Percentiles rank a stretch among this genome's conserved stretches.
phyloP scores from a whole-genome alignment of 1,284 basidiomycete species.

The Austroboletus sp. region DNA sequence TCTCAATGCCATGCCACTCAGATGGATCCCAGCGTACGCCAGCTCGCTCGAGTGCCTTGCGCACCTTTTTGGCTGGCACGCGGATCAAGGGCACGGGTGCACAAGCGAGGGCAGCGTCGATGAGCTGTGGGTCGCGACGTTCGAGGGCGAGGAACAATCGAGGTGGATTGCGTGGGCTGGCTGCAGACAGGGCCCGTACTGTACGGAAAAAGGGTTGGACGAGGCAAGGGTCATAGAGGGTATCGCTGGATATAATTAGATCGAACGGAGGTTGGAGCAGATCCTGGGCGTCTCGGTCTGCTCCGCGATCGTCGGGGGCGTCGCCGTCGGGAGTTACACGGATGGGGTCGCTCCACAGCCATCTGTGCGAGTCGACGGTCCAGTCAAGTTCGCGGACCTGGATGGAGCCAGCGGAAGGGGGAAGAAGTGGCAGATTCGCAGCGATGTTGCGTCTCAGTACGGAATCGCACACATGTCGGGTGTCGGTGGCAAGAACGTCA shows the following conservation, averaged over 20 bases:
- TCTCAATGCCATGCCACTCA: constrained; percentile 72
- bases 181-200: constrained; percentile 47
- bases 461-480: constrained; percentile 56
- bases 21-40: constrained; percentile 54
- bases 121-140: constrained; percentile 63
- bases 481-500: constrained; percentile 76
- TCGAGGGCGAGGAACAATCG: constrained; percentile 70
- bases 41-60: constrained; percentile 54
- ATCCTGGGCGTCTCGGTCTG: background rate
- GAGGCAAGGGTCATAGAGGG: constrained; percentile 65
- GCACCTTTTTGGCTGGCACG: constrained; percentile 55
- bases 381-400: constrained; percentile 44
- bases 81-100: constrained; percentile 52
- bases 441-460: constrained; percentile 65
- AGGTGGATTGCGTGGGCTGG: constrained; percentile 34
- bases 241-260: constrained; percentile 80
- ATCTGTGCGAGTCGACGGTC: constrained; percentile 37
- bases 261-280: constrained; percentile 57
- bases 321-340: constrained; percentile 22
- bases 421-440: constrained; percentile 41
- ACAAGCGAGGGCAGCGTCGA: constrained; percentile 50
- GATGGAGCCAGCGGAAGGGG: constrained; percentile 46
- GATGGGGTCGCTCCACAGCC: constrained; percentile 20
- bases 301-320: constrained; percentile 1
- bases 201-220: constrained; percentile 65